Evolutionary conservation across 1,284 basidiomycete genomes (phyloP), one percentile per base, ranked within the genome.

Genomic region (Butyriboletus appendiculatus): DNA sequence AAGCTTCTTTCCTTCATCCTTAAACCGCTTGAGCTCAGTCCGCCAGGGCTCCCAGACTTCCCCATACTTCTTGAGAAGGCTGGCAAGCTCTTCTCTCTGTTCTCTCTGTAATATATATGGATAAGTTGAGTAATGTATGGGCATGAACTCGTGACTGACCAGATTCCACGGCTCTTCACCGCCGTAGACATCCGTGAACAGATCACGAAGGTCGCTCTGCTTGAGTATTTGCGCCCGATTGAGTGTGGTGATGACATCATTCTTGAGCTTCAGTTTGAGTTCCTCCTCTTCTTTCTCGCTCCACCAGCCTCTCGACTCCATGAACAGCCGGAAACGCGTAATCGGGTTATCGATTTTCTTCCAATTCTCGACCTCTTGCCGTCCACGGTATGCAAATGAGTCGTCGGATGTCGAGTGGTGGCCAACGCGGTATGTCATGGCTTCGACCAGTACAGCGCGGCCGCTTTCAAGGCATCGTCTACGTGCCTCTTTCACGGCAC

Each of bases 331-430:
- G 80, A 96, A 92, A 35, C 96, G 86, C 44, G 83, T 80, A 53
- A 96, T 84, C 1, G 95, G 95, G 68, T 96, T 96, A 63, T 96
- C 94, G 48, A 94, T 84, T 37, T 88, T 85, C 69, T 90, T 92
- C 66, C 88, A 82, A 65, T 93, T 87, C 69, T 94, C 89, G 22
- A 96, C 94, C 67, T 94, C 94, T 55, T 90, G 82, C 11, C 88
- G 81, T 1, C 90, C 80, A 37, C 93, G 84, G 72, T 97, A 97
- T 26, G 93, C 93, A 63, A 90, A 93, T 16, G 92, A 95, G 71
- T 97, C 94, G 68, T 97, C 95, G 12, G 92, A 95, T 0, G 94
- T 97, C 15, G 92, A 94, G 70, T 97, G 94, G 69, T 97, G 94
- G n/a, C 94, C 91, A 5, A 97, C 88, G 22, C 94, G 84, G 69